A percentile compares a stretch with the other conserved stretches of the same genome.
phyloP scores from a whole-genome alignment of 164 flowering plant genomes.

The Nelumbo lutea region DNA sequence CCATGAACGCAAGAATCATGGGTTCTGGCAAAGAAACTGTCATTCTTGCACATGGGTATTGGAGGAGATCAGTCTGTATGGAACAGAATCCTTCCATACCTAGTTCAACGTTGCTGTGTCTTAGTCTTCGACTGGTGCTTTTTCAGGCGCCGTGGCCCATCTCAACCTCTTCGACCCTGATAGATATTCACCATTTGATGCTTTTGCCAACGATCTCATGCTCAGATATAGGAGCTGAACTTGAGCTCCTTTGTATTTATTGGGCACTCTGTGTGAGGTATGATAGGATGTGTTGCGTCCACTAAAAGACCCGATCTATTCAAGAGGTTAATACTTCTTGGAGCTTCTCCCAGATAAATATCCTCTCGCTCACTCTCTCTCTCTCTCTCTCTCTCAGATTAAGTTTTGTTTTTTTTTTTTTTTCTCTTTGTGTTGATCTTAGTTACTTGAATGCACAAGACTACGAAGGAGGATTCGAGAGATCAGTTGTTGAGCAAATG shows the following conservation, averaged over 20 bases:
- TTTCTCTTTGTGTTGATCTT: neutral
- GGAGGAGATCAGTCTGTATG: no score
- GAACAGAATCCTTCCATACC: slow-evolving; percentile 16
- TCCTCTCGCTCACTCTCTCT: neutral
- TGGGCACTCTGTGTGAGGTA: slow-evolving; percentile 91
- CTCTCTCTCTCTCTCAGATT: neutral
- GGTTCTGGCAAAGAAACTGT: no score
- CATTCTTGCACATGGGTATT: no score
- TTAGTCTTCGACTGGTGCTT: slow-evolving; percentile 16
- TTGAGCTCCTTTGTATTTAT: slow-evolving; percentile 39
- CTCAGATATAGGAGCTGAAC: slow-evolving; percentile 54
- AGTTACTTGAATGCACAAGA: slow-evolving; percentile 68
- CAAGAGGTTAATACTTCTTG: slow-evolving; percentile 56
- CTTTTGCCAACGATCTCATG: slow-evolving; percentile 46
- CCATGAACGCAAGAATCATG: no score
- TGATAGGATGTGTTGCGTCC: slow-evolving; percentile 90
- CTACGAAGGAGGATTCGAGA: slow-evolving; percentile 77
- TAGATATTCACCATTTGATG: slow-evolving; percentile 17
- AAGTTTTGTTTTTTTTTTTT: neutral
- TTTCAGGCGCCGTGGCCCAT: slow-evolving; percentile 46
- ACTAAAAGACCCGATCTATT: slow-evolving; percentile 71
- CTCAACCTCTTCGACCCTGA: slow-evolving; percentile 34
- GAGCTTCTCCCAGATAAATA: slow-evolving; percentile 78
- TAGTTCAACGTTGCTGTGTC: slow-evolving; percentile 36
- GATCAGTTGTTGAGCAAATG: slow-evolving; percentile 40